Evolutionary conservation across 495 filamentous ascomycete genomes (phyloP), one percentile per base, ranked within the genome.

Genomic region (Cercophora samala): DNA sequence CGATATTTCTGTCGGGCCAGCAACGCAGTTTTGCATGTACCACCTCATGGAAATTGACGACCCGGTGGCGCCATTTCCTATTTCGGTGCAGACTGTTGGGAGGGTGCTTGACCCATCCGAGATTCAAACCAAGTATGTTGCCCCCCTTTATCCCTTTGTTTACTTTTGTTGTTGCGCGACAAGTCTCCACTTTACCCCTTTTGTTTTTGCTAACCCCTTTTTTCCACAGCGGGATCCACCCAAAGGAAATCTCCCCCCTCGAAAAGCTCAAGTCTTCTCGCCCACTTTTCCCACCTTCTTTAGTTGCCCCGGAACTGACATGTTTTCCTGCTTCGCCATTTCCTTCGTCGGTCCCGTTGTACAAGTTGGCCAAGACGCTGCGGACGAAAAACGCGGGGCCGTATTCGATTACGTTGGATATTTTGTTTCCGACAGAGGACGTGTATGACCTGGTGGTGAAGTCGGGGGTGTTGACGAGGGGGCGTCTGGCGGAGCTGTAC

Each of bases 361-460:
- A 58, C 21, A 21, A 56, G 15, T 24, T 69, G 19, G 78, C 83
- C 0, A 73, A 73, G n/a, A 73, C 83, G 3, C 72, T 86, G 11
- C 73, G 83, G 4, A 80, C 79, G 15, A 86, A 84, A 73, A 86
- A 85, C 66, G 67, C 82, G 0, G 84, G 83, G 0, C 83, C 84
- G 3, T 84, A 73, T 66, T 82, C 84, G 67, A 71, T 85, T 23
- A 85, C 83, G 3, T 74, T 85, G 32, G 82, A 86, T 61, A 72
- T 84, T 46, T 80, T 86, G 68, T 85, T 86, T 61, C 74, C 75
- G 17, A 69, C 65, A 15, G 46, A 60, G 25, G 74, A 68, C 3
- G 69, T 72, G 0, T 84, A 79, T 65, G 51, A 75, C 3, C 62
- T 64, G 3, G 73, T 83, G 2, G 79, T 80, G 58, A 70, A 72